A percentile compares a stretch with the other conserved stretches of the same genome.
These are phyloP conservation scores for Didymella keratinophila DNA, from an alignment of 2,329 filamentous ascomycete genomes.

Conservation along the genomic window DNA sequence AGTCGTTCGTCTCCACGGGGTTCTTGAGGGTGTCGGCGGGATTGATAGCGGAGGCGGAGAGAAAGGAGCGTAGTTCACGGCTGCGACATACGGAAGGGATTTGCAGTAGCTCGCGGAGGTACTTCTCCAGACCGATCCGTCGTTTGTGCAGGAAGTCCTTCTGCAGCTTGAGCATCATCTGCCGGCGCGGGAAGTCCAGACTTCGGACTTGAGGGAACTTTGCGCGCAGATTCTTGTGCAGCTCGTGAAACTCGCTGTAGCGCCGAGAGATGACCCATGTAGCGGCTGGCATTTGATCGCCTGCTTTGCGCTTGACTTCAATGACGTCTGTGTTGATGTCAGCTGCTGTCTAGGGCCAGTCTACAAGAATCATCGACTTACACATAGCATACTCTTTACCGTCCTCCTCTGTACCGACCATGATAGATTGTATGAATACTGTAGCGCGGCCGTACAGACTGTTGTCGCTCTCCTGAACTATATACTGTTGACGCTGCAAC, in stretches of 20 bases:
- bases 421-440: conserved; percentile 88
- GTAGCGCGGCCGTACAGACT: conserved; percentile 92
- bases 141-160: conserved; percentile 94
- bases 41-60: conserved; percentile 85
- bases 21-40: conserved; percentile 70
- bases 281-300: conserved; percentile 95
- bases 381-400: conserved; percentile 92
- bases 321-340: conserved; percentile 68
- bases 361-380: conserved; percentile 44
- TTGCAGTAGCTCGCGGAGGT: conserved; percentile 78
- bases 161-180: conserved; percentile 95
- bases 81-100: conserved; percentile 94
- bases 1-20: conserved; percentile 69
- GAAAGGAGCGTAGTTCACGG: conserved; percentile 87
- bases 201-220: conserved; percentile 87
- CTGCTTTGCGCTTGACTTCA: conserved; percentile 87
- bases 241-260: conserved; percentile 96
- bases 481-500: conserved; percentile 94
- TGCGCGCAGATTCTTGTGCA: conserved; percentile 86
- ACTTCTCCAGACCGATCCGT: conserved; percentile 81
- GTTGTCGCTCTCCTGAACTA: conserved; percentile 97
- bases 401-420: conserved; percentile 90
- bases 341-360: background rate
- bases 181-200: conserved; percentile 88
- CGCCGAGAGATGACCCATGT: conserved; percentile 91